Conservation (phyloP, 495 filamentous ascomycete genomes). For the Entonaema liquescens region DNA sequence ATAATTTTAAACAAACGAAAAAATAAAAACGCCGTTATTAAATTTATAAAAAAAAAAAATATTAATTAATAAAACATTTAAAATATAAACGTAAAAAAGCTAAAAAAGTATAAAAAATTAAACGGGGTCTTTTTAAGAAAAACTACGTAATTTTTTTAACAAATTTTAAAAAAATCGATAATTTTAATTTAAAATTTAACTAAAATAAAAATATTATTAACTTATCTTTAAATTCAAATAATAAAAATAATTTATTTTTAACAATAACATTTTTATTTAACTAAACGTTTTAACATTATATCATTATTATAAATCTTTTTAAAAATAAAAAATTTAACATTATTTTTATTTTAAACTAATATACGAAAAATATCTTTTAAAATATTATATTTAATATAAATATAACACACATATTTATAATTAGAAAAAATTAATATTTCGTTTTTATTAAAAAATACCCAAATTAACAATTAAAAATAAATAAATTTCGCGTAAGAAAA, state of each 20-base stretch:
- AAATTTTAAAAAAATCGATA: not conserved
- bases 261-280: not conserved
- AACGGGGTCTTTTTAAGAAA: no score
- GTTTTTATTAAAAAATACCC: no score
- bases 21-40: no score
- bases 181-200: not conserved
- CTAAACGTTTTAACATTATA: not conserved
- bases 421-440: not conserved
- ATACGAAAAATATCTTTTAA: not conserved
- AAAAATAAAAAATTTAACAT: not conserved
- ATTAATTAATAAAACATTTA: no score
- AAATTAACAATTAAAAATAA: no score
- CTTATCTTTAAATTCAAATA: no score
- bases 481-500: no score
- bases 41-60: no score
- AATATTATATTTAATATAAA: not conserved
- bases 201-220: not conserved
- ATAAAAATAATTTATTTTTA: no score
- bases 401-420: not conserved
- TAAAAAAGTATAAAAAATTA: no score
- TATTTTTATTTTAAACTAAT: not conserved
- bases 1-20: no score
- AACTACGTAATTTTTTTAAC: not conserved
- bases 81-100: no score
- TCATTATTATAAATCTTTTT: not conserved